phyloP scores from a whole-genome alignment of 345 rosid species.

The Ceriops decandra region DNA sequence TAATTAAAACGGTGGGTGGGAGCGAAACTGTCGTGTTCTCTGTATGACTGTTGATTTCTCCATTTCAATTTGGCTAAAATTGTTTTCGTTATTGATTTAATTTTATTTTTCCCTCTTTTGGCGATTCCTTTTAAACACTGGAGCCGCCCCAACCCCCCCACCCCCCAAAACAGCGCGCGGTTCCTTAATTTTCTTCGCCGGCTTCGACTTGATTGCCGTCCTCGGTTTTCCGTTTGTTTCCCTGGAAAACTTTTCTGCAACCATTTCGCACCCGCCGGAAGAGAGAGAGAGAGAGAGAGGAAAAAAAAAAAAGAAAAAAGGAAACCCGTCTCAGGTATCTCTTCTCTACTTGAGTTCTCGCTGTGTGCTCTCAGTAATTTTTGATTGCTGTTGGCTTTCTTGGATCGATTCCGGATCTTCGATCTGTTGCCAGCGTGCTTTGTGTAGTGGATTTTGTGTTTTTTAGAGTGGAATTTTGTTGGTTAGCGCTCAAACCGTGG shows the following conservation, averaged over 20 bases:
- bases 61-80: not conserved
- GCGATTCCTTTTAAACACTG: too few relatives aligned
- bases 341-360: not conserved
- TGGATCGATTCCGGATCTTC: conserved; percentile 1
- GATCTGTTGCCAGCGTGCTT: not conserved
- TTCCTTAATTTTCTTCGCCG: not conserved
- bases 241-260: not conserved
- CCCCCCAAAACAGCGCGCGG: not conserved
- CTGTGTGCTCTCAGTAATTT: not conserved
- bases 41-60: not conserved
- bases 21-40: not conserved
- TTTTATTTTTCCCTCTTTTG: too few relatives aligned
- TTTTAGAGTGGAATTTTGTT: conserved; percentile 2
- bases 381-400: too few relatives aligned
- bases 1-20: too few relatives aligned
- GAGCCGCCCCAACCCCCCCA: too few relatives aligned
- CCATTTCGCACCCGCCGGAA: not conserved
- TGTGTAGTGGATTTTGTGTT: not conserved
- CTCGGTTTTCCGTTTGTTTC: conserved; percentile 9
- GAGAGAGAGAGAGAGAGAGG: not conserved
- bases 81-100: too few relatives aligned
- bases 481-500: not conserved
- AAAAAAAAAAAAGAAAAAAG: not conserved
- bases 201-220: not conserved
- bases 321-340: not conserved